Evolutionary conservation across 768 basidiomycete genomes (phyloP), one percentile per base, ranked within the genome.

Genomic region (Tricholomella constricta): DNA sequence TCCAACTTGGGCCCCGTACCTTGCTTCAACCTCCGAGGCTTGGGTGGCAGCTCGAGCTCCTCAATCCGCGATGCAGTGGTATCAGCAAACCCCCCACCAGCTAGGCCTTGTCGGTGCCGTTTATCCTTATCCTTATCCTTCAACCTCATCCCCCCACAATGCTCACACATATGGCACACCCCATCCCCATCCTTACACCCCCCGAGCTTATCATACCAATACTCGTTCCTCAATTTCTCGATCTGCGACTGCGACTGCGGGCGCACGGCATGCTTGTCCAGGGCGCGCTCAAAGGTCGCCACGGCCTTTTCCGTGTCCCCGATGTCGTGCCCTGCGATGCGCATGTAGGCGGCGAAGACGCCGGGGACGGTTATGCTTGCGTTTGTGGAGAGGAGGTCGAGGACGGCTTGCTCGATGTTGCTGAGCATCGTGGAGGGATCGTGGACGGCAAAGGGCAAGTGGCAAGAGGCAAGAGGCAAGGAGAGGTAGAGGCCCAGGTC

Each of bases 131-230:
- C 43, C 27, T 40, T 42, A 14, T 40, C 35, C 3, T 48, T 32
- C 7, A 56, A 42, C 17, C 19, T 51, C 45, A 58, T 17, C 17
- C 23, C 25, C 42, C 57, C 57, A 32, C 60, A 61, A 9, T 46
- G 46, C 34, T 56, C 60, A 41, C 60, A 61, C 27, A 32, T 48
- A 27, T 51, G 46, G 40, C 57, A 59, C 19, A 49, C 37, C 31
- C 54, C 60, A 4, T 43, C 51, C 1, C 45, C 52, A 19, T 31
- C 48, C 40, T 58, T 48, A 17, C 48, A 54, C 5, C 60, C 60
- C 25, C 57, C 60, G n/a, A 61, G 57, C 23, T 58, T 61, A 1
- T 35, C 49, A 38, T 58, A 61, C 60, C 60, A 61, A 43, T 61
- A 61, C 22, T 61, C 51, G 45, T 59, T 59, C 49, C 57, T 53